Base-by-base conservation (phyloP, 2,329 filamentous ascomycete species). In the Pyrenophora tritici-repentis region DNA sequence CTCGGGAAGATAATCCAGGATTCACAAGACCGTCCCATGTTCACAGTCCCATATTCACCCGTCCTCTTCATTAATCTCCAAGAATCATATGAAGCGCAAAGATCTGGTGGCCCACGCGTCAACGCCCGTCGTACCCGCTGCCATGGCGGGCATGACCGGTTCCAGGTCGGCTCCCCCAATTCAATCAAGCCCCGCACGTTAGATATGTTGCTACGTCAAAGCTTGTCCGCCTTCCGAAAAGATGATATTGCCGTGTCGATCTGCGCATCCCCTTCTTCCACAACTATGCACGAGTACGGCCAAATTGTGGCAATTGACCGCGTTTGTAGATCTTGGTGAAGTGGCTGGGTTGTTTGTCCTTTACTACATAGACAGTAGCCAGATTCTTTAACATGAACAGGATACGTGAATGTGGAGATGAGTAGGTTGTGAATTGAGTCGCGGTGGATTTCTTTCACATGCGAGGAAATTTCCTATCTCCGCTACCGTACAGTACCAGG, bases 201-300 rank as follows among this genome's bases (percentile, higher is more conserved):
- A 7, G 12, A 10, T 34, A 33, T 26, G 37, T 34, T 45, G 12
- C 48, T 37, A 43, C 37, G 18, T 14, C 24, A 35, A 58, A 60
- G 59, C 57, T 62, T 62, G 47, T 47, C 43, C 48, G 56, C 55
- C 59, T 60, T 61, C 55, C 47, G 42, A 62, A 60, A 61, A 58
- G 59, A 57, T 62, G 61, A 51, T 39, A 33, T 36, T 36, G 17
- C 18, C 20, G 37, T 24, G 40, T 40, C 33, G 34, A 36, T 18
- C 5, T 16, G 32, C 33, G 17, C 26, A 39, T 31, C 16, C 24
- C 13, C 44, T 34, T 26, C 9, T 33, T 40, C 35, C 24, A 33
- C 29, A 24, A 24, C 4, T 24, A 38, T 40, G 35, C 50, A 53
- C 50, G 41, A 33, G 44, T 35, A 16, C 32, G n/a, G 31, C 29